Evolutionary conservation across 2,329 filamentous ascomycete genomes (phyloP), one percentile per base, ranked within the genome.

Genomic region (Corniculantispora saksenae): DNA sequence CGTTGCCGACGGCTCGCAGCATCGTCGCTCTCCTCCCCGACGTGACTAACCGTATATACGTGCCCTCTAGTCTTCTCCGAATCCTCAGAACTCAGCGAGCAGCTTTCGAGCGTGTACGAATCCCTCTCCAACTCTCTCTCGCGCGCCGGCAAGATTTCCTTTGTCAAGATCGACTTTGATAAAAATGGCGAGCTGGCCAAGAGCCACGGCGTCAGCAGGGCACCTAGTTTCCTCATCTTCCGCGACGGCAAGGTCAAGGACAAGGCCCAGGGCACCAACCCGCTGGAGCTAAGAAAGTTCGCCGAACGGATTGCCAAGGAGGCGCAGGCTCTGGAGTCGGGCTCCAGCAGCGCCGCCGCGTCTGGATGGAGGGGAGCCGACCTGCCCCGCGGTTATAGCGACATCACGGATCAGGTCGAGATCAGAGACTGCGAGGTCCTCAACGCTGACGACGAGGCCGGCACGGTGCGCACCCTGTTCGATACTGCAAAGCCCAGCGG

Each of bases 181-280:
- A 78, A 84, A 59, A 91, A 95, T 75, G 83, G 87, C 72, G 88
- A 92, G 45, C 86, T 98, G 68, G 87, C 91, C 19, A 75, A 85
- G 66, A 86, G 88, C 70, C 95, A 97, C 80, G 82, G 83, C 69
- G 84, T 98, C 73, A 89, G 87, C 23, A 86, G 87, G 78, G 89
- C 94, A 74, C 95, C 95, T 10, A 97, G 94, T n/a, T 97, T 98
- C 77, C 86, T 98, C 73, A 85, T 97, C 72, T 96, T 92, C 82
- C 90, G 90, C 71, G 85, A 90, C 73, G 90, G 89, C 70, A 83
- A 87, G 68, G 81, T 88, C 64, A 84, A 87, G 55, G 85, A 90
- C 61, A 90, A 87, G 72, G 86, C 95, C 66, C 84, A 86, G 74
- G 94, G 93, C 53, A 91, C 91, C 57, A 87, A 97, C 75, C 84